Percentiles rank a stretch among this genome's conserved stretches.
phyloP scores from a whole-genome alignment of 805 yeast species.

The Scheffersomyces amazonensis region DNA sequence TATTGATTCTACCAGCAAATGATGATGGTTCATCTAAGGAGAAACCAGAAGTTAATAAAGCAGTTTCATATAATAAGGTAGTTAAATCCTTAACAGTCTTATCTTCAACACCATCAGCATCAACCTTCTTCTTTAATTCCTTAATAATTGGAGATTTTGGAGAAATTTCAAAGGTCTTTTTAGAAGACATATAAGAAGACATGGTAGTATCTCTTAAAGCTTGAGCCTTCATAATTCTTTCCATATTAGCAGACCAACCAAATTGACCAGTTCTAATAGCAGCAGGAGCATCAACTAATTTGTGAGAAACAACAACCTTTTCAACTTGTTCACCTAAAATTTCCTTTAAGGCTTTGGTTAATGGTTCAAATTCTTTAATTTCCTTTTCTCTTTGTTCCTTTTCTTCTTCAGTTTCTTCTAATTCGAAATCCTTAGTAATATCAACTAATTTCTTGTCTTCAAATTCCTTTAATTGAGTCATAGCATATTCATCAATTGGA shows the following conservation, averaged over 20 bases:
- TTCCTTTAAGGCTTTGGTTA: conserved; percentile 95
- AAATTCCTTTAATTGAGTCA: conserved; percentile 98
- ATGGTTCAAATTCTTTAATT: conserved; percentile 85
- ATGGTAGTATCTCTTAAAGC: conserved; percentile 97
- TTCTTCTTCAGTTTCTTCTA: conserved; percentile 98
- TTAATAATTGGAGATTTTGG: conserved; percentile 93
- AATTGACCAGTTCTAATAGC: conserved; percentile 99
- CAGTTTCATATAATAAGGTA: conserved; percentile 94
- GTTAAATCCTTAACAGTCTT: conserved; percentile 98
- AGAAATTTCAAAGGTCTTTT: conserved; percentile 98
- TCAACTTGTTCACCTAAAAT: conserved; percentile 98
- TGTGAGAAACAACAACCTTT: conserved; percentile 97
- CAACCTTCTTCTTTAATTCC: conserved; percentile 96
- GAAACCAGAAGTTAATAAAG: conserved; percentile 98
- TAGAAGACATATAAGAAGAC: conserved; percentile 99
- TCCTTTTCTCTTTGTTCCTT: conserved; percentile 92
- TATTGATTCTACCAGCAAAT: conserved; percentile 96
- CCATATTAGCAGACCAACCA: conserved; percentile 99
- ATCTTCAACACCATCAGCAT: conserved; percentile 95
- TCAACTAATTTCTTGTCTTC: conserved; percentile 99
- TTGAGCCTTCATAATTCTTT: conserved; percentile 99
- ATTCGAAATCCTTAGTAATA: conserved; percentile 98
- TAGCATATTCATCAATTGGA: conserved; percentile 99
- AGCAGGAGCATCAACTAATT: conserved; percentile 97
- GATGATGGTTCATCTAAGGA: conserved; percentile 97